Evolutionary conservation across 1,139 yeast genomes (phyloP).

Genomic region (Maudiozyma humilis): DNA sequence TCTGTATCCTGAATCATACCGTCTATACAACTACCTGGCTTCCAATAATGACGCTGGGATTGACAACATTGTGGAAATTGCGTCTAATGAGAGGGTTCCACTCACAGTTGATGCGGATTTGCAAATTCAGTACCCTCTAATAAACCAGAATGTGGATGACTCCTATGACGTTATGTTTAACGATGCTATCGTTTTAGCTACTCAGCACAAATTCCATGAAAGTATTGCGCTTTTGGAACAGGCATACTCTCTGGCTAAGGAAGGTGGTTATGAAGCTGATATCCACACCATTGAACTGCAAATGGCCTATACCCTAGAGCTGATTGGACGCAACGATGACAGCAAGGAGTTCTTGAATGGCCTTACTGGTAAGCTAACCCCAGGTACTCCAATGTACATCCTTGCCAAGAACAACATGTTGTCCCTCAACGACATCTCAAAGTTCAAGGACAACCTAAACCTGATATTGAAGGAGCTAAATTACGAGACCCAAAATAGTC

Average conservation of each 20-base stretch:
- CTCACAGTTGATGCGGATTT: constrained; percentile 15
- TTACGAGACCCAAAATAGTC: constrained; percentile 19
- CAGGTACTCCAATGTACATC: constrained; percentile 25
- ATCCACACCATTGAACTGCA: constrained; percentile 44
- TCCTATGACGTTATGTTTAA: constrained; percentile 62
- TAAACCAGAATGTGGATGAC: constrained; percentile 27
- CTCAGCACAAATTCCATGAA: constrained; percentile 33
- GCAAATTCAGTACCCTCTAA: constrained; percentile 7
- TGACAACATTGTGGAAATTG: constrained; percentile 47
- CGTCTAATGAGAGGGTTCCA: constrained; percentile 32
- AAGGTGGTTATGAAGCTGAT: constrained; percentile 33
- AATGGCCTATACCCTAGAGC: constrained; percentile 54
- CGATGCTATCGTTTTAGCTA: constrained; percentile 45
- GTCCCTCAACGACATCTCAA: constrained; percentile 23
- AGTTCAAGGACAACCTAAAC: constrained; percentile 24
- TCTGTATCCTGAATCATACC: constrained; percentile 44
- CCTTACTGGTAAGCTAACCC: constrained; percentile 22
- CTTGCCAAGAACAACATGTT: constrained; percentile 30
- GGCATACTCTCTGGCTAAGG: constrained; percentile 38
- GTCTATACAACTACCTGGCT: constrained; percentile 46
- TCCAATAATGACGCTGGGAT: constrained; percentile 13
- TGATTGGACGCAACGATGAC: constrained; percentile 43
- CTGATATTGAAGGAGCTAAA: constrained; percentile 31
- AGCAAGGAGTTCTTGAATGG: constrained; percentile 32
- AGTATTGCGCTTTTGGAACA: constrained; percentile 44